Percentiles rank a stretch among this genome's conserved stretches.
Conservation (phyloP, 805 yeast genomes). For the Hanseniaspora lachancei region DNA sequence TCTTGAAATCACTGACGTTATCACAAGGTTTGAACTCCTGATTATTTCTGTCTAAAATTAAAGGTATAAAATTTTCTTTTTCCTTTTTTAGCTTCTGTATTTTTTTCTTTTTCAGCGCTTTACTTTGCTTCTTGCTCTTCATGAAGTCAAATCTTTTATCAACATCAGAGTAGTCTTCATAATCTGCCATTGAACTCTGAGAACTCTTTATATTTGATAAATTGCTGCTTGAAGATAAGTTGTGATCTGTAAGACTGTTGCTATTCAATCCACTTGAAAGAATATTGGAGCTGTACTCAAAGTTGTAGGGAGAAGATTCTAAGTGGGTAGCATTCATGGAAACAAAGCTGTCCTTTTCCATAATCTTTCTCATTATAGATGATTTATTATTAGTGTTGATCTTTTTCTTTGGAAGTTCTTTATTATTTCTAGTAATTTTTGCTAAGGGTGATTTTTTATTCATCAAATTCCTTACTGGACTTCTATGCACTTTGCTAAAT, state of each 20-base stretch:
- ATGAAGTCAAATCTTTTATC: slow-evolving; percentile 8
- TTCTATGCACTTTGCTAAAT: slow-evolving; percentile 21
- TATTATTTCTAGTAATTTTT: neutral
- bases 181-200: neutral
- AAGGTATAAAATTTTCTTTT: slow-evolving; percentile 9
- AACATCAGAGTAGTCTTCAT: slow-evolving; percentile 7
- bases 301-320: neutral
- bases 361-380: slow-evolving; percentile 11
- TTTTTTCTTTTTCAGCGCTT: neutral
- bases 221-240: slow-evolving; percentile 1
- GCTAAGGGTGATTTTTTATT: slow-evolving; percentile 5
- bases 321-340: neutral
- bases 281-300: neutral
- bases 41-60: neutral
- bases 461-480: neutral
- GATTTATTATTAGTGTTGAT: neutral
- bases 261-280: neutral
- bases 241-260: neutral
- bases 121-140: neutral
- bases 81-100: slow-evolving; percentile 1
- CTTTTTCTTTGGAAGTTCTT: neutral
- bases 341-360: slow-evolving; percentile 7
- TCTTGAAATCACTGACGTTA: neutral
- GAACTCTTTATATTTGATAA: neutral
- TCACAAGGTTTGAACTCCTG: neutral